Evolutionary conservation across 176 grass and related monocot species (phyloP).

Genomic region (Musa troglodytarum): DNA sequence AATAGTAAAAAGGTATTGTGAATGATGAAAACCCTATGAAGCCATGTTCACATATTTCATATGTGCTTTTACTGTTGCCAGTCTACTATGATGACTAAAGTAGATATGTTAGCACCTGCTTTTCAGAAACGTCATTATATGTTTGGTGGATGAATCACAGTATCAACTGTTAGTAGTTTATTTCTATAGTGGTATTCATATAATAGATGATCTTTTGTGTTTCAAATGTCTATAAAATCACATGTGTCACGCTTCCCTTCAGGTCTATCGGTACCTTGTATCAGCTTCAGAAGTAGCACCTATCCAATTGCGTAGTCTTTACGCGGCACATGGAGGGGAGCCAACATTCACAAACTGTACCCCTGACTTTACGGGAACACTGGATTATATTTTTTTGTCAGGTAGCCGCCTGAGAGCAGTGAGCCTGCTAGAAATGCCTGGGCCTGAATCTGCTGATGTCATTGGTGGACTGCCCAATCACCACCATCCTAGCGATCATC

Average conservation of each 20-base stretch:
- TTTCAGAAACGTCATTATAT: too few species aligned
- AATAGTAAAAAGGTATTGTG: too few species aligned
- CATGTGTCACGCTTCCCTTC: slow-evolving; percentile 13
- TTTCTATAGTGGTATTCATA: too few species aligned
- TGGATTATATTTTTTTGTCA: slow-evolving; percentile 67
- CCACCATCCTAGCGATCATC: slow-evolving; percentile 77
- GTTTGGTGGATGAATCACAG: too few species aligned
- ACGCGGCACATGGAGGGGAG: slow-evolving; percentile 67
- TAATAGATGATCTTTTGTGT: too few species aligned
- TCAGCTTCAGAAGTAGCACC: slow-evolving; percentile 25
- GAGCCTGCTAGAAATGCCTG: slow-evolving; percentile 57
- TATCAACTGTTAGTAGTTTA: too few species aligned
- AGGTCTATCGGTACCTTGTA: slow-evolving; percentile 77
- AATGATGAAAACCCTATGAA: too few species aligned
- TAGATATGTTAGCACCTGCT: too few species aligned
- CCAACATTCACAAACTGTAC: slow-evolving; percentile 85
- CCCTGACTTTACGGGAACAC: slow-evolving; percentile 79
- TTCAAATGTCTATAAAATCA: neutral
- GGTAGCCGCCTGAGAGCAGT: slow-evolving; percentile 38
- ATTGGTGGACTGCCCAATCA: slow-evolving; percentile 68
- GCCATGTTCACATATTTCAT: too few species aligned
- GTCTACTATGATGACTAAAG: too few species aligned
- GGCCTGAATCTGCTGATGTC: slow-evolving; percentile 37
- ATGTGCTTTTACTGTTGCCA: too few species aligned
- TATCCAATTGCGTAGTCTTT: slow-evolving; percentile 58